These are phyloP conservation scores for Leccinum holopus DNA, from an alignment of 1,284 basidiomycete species.

Conservation along the genomic window DNA sequence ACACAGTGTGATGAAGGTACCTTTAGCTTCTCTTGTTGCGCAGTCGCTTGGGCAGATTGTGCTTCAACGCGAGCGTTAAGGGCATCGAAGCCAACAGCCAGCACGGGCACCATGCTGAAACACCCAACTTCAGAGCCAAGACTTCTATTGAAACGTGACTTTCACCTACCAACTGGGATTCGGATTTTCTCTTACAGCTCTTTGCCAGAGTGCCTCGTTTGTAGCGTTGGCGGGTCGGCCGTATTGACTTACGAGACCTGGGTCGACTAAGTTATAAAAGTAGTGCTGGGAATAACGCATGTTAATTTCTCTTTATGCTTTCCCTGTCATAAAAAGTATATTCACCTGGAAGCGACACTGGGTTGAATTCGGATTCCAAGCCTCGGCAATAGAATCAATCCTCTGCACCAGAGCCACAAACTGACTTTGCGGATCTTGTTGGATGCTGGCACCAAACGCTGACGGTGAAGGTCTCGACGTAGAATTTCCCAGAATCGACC, in stretches of 20 bases:
- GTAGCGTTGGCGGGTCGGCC: slow-evolving; percentile 72
- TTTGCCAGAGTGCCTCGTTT: slow-evolving; percentile 79
- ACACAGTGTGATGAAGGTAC: slow-evolving; percentile 28
- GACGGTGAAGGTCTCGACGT: slow-evolving; percentile 26
- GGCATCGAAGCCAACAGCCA: slow-evolving; percentile 82
- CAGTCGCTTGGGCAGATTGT: slow-evolving; percentile 66
- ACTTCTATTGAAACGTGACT: background rate
- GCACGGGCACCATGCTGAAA: slow-evolving; percentile 75
- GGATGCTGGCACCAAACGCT: slow-evolving; percentile 35
- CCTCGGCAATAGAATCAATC: slow-evolving; percentile 65
- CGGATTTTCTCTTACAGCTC: slow-evolving; percentile 79
- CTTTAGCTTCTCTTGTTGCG: slow-evolving; percentile 72
- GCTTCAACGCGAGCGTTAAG: slow-evolving; percentile 79
- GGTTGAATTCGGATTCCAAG: slow-evolving; percentile 71
- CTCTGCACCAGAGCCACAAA: slow-evolving; percentile 56
- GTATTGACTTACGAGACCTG: slow-evolving; percentile 65
- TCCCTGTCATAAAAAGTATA: slow-evolving; percentile 9
- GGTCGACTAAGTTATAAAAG: slow-evolving; percentile 87
- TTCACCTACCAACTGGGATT: slow-evolving; percentile 70
- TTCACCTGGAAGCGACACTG: slow-evolving; percentile 81
- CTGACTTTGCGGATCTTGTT: slow-evolving; percentile 60
- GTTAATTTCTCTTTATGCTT: slow-evolving; percentile 6
- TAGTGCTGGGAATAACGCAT: slow-evolving; percentile 52
- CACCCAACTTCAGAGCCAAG: slow-evolving; percentile 11
- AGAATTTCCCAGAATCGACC: slow-evolving; percentile 26